Evolutionary conservation across 495 filamentous ascomycete species (phyloP).

Genomic region (Podospora bellae-mahoneyi): DNA sequence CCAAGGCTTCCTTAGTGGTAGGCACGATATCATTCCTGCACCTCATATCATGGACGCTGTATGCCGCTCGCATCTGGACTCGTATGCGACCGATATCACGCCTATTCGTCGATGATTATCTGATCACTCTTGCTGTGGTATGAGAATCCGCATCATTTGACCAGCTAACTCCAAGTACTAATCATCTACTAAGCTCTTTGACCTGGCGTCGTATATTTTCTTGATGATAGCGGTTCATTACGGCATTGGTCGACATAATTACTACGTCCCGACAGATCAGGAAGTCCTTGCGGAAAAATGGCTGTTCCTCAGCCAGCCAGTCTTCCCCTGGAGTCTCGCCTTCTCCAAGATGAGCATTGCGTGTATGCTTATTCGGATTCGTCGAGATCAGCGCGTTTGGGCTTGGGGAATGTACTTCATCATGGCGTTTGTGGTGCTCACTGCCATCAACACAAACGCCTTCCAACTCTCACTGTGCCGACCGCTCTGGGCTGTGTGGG

Average conservation of each 20-base stretch:
- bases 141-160: too few relatives aligned
- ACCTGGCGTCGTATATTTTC: conserved; percentile 6
- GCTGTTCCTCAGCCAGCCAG: conserved; percentile 25
- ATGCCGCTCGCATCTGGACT: too few relatives aligned
- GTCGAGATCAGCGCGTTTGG: conserved; percentile 25
- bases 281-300: conserved; percentile 23
- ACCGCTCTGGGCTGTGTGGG: conserved; percentile 32
- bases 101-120: too few relatives aligned
- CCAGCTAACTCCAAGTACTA: too few relatives aligned
- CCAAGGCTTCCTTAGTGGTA: too few relatives aligned
- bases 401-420: conserved; percentile 24
- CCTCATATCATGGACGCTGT: too few relatives aligned
- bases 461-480: conserved; percentile 32
- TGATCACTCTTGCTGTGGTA: too few relatives aligned
- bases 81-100: too few relatives aligned
- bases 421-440: not conserved
- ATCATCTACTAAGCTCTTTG: too few relatives aligned
- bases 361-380: conserved; percentile 34
- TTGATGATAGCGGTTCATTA: conserved; percentile 20
- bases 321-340: conserved; percentile 27
- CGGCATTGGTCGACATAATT: conserved; percentile 32
- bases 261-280: conserved; percentile 18
- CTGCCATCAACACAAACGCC: conserved; percentile 11
- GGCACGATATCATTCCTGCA: too few relatives aligned
- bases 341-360: conserved; percentile 37